Evolutionary conservation across 768 basidiomycete species (phyloP), one percentile per base, ranked within the genome.

Genomic region (Rhodosporidiobolus odoratus): DNA sequence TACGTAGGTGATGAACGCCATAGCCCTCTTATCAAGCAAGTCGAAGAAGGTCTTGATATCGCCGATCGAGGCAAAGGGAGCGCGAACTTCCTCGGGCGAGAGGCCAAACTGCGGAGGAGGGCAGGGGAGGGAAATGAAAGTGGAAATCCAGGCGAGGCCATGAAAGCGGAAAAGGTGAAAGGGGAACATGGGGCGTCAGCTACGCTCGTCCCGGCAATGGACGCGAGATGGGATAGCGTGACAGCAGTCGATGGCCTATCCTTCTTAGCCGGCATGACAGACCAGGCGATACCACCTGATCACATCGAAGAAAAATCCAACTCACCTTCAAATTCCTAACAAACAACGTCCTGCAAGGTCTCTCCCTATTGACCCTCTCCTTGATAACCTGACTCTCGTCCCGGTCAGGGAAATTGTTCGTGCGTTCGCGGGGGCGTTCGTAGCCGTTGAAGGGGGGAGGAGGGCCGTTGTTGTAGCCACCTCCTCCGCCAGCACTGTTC

Each of bases 1-100:
- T 82, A 98, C 96, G 79, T 91, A 99, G 58, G 95, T 99, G 54
- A 98, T 89, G 80, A 99, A 99, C 21, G 97, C 89, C 91, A 99
- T 96, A n/a, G 96, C 96, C 69, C 96, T 85, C 17, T 90, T 94
- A 58, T 87, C 85, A 72, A 98, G 90, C 27, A 98, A 83, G 80
- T 99, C 96, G 80, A 97, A 98, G 79, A 94, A 97, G 1, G 91
- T 93, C 81, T 92, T 93, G 82, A 98, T 91, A 77, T 92, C 91
- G 73, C 96, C 96, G 77, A 92, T 90, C 68, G 89, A 88, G 81
- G 92, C 91, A 80, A 98, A 99, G 62, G 86, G 85, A 53, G 83
- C 84, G 70, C 90, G 88, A 13, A 99, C 88, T 78, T 89, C 88
- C 7, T 88, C 87, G 2, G 77, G 50, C 47, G 79, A 64, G 17